Base-by-base conservation (phyloP, 2,329 filamentous ascomycete genomes). In the Cryphonectria parasitica region DNA sequence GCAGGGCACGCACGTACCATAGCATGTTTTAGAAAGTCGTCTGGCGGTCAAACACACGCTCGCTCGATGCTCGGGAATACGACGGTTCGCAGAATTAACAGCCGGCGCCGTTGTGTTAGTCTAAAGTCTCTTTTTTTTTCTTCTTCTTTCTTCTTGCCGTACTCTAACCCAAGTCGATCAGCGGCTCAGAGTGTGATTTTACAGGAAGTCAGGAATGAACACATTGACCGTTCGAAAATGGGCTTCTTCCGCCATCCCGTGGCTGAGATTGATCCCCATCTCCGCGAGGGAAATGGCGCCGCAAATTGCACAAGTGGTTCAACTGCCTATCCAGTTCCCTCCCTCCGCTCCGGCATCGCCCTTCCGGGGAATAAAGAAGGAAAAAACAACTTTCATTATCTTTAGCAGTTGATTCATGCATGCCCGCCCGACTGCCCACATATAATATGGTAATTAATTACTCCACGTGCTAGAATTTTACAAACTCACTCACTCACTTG, bases 371-470 rank as follows among this genome's bases (percentile, higher is more conserved):
- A 34, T 31, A 58, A 22, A 5, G 36, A 6, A 19, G 31, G 15
- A n/a, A 61, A 61, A n/a, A n/a, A 3, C 45, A 49, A 49, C 45
- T 49, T n/a, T 56, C n/a, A 56, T 56, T 56, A 60, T 60, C 31
- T 36, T 13, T 39, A 36, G 58, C 34, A 39, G n/a, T 22, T 22
- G 10, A 49, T 49, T 49, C 45, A 49, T 49, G 45, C 45, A 49
- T 49, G 45, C 19, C 8, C 8, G 45, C 19, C 5, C 6, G 7
- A 3, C 25, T 39, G 7, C 31, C 17, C 34, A 11, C 34, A 39
- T 19, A 61, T 36, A 39, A 15, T 49, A 49, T 49, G 45, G 22
- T 19, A 49, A 49, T n/a, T 49, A 49, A 22, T 28, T 60, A 31
- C 58, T 61, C 58, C 58, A 61, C 58, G 58, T 61, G 34, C 58